Base-by-base conservation (phyloP, 768 basidiomycete species). In the Calocybe indica region DNA sequence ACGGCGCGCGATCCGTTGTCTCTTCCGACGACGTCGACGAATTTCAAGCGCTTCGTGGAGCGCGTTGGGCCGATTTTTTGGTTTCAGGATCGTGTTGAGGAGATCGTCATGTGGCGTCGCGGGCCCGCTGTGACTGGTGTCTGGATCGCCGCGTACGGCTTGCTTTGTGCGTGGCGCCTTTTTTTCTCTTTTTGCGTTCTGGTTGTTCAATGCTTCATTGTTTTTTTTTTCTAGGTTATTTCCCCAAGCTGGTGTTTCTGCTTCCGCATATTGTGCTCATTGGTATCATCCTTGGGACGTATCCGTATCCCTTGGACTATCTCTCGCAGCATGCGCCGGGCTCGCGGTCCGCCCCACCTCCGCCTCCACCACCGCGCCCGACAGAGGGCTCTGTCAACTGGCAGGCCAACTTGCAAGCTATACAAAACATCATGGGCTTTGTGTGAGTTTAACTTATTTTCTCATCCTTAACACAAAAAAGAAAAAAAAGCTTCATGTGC, bases 341-440 rank as follows among this genome's bases (percentile, higher is more conserved):
- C 37, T n/a, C 35, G 49, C 46, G 37, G 15, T 49, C 59, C 6
- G 59, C 66, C 0, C 62, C 71, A 1, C 60, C 63, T 0, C 67
- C 66, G 7, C 59, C 68, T 11, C 65, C 68, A 13, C 58, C 72
- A 1, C 58, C 74, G 42, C 31, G n/a, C 31, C 31, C 10, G 8
- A 12, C 28, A 30, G 42, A 33, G 35, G 42, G 82, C 3, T 78
- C 80, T 8, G 75, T 82, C 0, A 85, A 88, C 49, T 93, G 89
- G 83, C 84, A 86, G 51, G 85, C 87, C 11, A 95, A 93, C 52
- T 68, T 94, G 2, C 91, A 93, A 65, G 91, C 76, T 1, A 87
- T 94, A 29, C 92, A 94, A 60, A 94, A 94, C 54, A 76, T 94
- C 30, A 93, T 94, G 91, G 91, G 90, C 5, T 67, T 76, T 6